Base-by-base conservation (phyloP, 441 rosid genomes). In the Eruca vesicaria region DNA sequence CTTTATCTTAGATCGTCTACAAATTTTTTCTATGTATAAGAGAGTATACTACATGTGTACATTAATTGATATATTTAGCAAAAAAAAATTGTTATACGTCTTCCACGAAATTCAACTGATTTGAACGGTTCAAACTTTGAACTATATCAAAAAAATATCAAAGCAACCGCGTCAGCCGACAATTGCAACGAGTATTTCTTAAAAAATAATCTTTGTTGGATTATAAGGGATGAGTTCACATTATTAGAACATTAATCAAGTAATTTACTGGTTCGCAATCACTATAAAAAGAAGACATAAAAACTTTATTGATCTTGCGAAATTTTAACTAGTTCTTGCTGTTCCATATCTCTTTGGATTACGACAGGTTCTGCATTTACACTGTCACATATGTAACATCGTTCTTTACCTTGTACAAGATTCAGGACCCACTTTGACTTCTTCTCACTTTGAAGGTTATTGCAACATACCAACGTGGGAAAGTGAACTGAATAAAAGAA, bases 351-450 rank as follows among this genome's bases (percentile, higher is more conserved):
- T 1, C 9, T 16, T 53, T 53, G 26, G 26, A 23, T 23, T 23
- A 23, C 26, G 26, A 23, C 26, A 23, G 1, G 26, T 23, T 23
- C 26, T 23, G 26, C 26, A 15, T 43, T 65, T 65, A 21, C 53
- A 41, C 32, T 18, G 41, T 48, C 28, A 28, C 73, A 41, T 16
- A 57, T 41, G 57, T 75, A 55, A 19, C 52, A 69, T 69, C 33
- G 63, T 55, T 32, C 50, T 32, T 21, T n/a, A 35, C 53, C 63
- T 20, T 12, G 36, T 69, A 57, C 65, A 57, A 69, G 48, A 41
- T 55, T 9, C 23, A 76, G 29, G 53, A 63, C 79, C 52, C 65
- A 55, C 21, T 38, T 75, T 76, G 79, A 69, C 74, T 63, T 69
- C 60, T 63, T 63, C 65, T 69, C 65, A 55, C 38, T 63, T 73